phyloP scores from a whole-genome alignment of 805 yeast species.

The Vanderwaltozyma polyspora region DNA sequence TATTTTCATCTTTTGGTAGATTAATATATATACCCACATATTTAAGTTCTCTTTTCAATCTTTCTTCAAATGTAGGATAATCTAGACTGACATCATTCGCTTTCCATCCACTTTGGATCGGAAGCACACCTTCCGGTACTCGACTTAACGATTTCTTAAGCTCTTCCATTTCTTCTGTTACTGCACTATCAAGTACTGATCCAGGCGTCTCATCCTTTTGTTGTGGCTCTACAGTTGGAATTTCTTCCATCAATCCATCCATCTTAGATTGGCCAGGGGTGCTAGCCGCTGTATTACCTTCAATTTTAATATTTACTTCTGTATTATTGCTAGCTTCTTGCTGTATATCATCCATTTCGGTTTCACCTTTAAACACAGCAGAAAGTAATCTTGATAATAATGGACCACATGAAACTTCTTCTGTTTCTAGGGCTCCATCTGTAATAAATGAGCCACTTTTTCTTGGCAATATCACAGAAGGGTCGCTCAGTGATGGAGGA shows the following conservation, averaged over 20 bases:
- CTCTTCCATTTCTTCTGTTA: constrained; percentile 8
- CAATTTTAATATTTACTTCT: not conserved
- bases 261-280: not conserved
- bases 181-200: not conserved
- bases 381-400: constrained; percentile 71
- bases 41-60: constrained; percentile 76
- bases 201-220: constrained; percentile 1
- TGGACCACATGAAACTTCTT: constrained; percentile 82
- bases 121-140: constrained; percentile 22
- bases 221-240: not conserved
- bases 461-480: constrained; percentile 38
- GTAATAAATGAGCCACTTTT: constrained; percentile 36
- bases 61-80: constrained; percentile 73
- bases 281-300: not conserved
- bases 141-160: constrained; percentile 13
- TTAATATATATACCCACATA: constrained; percentile 85
- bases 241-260: constrained; percentile 6
- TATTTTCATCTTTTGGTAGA: constrained; percentile 25
- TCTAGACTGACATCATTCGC: constrained; percentile 41
- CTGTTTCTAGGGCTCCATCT: constrained; percentile 58
- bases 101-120: constrained; percentile 39
- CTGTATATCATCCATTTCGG: too few relatives aligned
- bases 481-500: constrained; percentile 38
- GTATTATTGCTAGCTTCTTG: not conserved
- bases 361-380: constrained; percentile 46